phyloP scores from a whole-genome alignment of 176 grass and related monocot species.

The Neostapfia colusana region DNA sequence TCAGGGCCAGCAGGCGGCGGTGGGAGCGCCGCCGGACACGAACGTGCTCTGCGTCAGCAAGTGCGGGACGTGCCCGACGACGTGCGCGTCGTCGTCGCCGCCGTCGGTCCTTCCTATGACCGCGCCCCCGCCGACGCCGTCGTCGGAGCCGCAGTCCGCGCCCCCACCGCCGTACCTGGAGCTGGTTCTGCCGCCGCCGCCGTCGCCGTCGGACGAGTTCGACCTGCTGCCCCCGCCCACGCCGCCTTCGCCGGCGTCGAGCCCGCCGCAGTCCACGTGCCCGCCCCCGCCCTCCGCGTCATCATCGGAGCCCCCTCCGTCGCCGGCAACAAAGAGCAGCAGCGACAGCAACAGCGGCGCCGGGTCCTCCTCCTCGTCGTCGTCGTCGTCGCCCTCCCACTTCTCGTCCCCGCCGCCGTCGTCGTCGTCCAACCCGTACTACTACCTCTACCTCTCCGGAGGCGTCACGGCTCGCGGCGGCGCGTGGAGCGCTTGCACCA shows the following conservation, averaged over 20 bases:
- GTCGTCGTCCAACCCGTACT: constrained; percentile 57
- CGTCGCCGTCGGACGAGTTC: constrained; percentile 11
- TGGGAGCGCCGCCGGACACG: constrained; percentile 44
- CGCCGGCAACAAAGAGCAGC: constrained; percentile 26
- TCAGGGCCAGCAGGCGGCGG: constrained; percentile 18
- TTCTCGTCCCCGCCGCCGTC: constrained; percentile 48
- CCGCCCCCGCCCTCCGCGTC: background rate
- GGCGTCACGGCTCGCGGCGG: constrained; percentile 14
- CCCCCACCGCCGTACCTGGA: constrained; percentile 51
- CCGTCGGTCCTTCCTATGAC: constrained; percentile 21
- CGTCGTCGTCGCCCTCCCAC: constrained; percentile 34
- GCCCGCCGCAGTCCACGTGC: constrained; percentile 11
- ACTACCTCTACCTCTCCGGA: constrained; percentile 71
- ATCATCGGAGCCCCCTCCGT: background rate
- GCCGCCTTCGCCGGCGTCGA: background rate
- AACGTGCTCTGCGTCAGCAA: constrained; percentile 59
- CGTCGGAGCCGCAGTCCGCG: background rate
- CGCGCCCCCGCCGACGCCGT: constrained; percentile 28
- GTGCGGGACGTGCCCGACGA: constrained; percentile 67
- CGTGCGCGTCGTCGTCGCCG: constrained; percentile 53
- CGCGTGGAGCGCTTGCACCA: constrained; percentile 26
- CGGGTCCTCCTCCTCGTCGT: background rate
- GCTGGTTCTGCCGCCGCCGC: constrained; percentile 34
- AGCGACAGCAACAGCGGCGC: background rate
- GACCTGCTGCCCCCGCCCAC: background rate